Conservation (phyloP, 116 monocot species). For the Cymodocea nodosa region DNA sequence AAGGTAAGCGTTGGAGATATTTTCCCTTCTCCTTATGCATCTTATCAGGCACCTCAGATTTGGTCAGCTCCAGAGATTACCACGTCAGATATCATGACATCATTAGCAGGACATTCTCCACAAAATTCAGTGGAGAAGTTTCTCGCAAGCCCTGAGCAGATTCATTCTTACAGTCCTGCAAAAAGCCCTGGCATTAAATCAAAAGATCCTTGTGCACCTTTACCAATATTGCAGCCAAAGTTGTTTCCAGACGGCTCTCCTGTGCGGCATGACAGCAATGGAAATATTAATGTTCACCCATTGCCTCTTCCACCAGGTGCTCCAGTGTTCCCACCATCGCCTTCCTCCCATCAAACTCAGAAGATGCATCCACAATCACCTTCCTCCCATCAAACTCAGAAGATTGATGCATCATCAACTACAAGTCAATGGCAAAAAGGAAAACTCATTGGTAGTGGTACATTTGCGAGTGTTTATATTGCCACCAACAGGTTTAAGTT, state of each 20-base stretch:
- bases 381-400: slow-evolving; percentile 28
- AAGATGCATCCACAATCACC: slow-evolving; percentile 27
- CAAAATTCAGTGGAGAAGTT: slow-evolving; percentile 34
- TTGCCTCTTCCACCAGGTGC: slow-evolving; percentile 77
- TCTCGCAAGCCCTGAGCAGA: slow-evolving; percentile 28
- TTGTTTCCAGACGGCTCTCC: slow-evolving; percentile 24
- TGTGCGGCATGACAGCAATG: slow-evolving; percentile 22
- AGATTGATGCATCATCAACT: slow-evolving; percentile 28
- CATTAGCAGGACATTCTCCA: slow-evolving; percentile 11
- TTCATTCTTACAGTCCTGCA: slow-evolving; percentile 22
- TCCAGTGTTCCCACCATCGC: slow-evolving; percentile 10
- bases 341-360: slow-evolving; percentile 24
- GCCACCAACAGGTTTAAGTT: slow-evolving; percentile 49
- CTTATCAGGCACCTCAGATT: slow-evolving; percentile 23
- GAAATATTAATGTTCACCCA: slow-evolving; percentile 54
- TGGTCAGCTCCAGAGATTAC: slow-evolving; percentile 48
- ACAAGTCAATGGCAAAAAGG: slow-evolving; percentile 81
- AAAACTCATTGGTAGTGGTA: slow-evolving; percentile 83
- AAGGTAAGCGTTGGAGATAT: slow-evolving; percentile 39
- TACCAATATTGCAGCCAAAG: slow-evolving; percentile 48
- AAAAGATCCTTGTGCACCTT: slow-evolving; percentile 44
- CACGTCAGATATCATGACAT: slow-evolving; percentile 18
- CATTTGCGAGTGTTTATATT: slow-evolving; percentile 77
- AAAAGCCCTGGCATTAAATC: slow-evolving; percentile 37
- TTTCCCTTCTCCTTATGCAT: slow-evolving; percentile 12